Evolutionary conservation across 2,329 filamentous ascomycete genomes (phyloP).

Genomic region (Xylaria sp.): DNA sequence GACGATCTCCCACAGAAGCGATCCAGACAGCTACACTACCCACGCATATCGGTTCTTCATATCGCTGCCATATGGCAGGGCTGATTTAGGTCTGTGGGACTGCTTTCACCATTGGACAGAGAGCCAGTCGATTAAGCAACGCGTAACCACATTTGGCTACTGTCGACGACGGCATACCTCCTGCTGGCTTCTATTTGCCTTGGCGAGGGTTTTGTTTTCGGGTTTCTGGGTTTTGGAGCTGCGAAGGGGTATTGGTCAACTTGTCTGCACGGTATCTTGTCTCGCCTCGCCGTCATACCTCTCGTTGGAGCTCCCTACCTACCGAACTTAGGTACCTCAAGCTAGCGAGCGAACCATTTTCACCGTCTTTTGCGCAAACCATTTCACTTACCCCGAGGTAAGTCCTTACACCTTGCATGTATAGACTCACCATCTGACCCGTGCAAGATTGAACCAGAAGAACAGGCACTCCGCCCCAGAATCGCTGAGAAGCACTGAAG

Average conservation of each 20-base stretch:
- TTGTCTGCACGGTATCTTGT: constrained; percentile 11
- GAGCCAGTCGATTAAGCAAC: constrained; percentile 10
- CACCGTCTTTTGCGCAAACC: constrained; percentile 15
- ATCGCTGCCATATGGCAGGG: constrained; percentile 22
- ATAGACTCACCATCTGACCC: neutral
- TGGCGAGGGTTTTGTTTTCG: constrained; percentile 3
- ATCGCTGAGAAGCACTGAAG: neutral
- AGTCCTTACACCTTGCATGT: constrained; percentile 6
- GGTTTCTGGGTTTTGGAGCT: neutral
- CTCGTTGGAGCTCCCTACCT: constrained; percentile 16
- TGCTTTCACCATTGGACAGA: constrained; percentile 14
- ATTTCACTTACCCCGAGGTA: constrained; percentile 19
- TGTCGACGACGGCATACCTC: constrained; percentile 11
- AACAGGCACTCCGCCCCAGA: constrained; percentile 13
- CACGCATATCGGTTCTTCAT: neutral
- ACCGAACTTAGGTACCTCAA: constrained; percentile 2
- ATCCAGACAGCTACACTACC: neutral
- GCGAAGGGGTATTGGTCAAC: constrained; percentile 21
- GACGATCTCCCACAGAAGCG: neutral
- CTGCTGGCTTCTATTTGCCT: constrained; percentile 9
- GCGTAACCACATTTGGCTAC: constrained; percentile 3
- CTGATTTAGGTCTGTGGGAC: constrained; percentile 14
- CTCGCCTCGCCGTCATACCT: constrained; percentile 17
- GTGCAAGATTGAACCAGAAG: constrained; percentile 1
- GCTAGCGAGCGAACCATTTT: constrained; percentile 1